Conservation (phyloP, 805 yeast species). For the Jamesozyma rosinii region DNA sequence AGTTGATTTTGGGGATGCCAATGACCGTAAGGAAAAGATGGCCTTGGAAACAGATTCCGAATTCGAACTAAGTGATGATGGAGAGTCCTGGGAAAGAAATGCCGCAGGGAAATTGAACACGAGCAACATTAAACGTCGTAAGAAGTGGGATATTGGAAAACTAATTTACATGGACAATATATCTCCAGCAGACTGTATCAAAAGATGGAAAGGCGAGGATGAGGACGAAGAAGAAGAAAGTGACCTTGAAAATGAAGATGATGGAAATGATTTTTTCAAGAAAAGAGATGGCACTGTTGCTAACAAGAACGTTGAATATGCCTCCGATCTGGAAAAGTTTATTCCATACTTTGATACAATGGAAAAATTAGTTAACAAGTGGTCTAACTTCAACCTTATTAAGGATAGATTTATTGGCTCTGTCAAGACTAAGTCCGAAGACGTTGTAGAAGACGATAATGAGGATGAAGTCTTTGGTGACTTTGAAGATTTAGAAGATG, state of each 20-base stretch:
- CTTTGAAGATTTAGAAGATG: conserved; percentile 39
- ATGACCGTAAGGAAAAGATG: conserved; percentile 29
- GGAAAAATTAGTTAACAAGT: conserved; percentile 25
- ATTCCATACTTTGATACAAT: conserved; percentile 30
- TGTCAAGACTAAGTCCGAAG: conserved; percentile 26
- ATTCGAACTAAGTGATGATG: conserved; percentile 34
- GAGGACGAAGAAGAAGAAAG: conserved; percentile 37
- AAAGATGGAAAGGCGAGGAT: conserved; percentile 58
- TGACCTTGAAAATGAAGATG: conserved; percentile 31
- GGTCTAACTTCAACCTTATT: conserved; percentile 22
- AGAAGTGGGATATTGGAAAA: conserved; percentile 72
- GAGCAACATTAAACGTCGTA: conserved; percentile 38
- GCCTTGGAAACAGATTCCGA: conserved; percentile 48
- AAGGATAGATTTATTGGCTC: conserved; percentile 28
- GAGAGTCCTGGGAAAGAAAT: conserved; percentile 28
- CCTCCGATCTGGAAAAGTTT: conserved; percentile 27
- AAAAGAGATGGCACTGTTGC: conserved; percentile 35
- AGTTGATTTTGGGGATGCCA: conserved; percentile 36
- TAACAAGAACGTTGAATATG: conserved; percentile 6
- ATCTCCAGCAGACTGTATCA: conserved; percentile 61
- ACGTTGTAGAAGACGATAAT: conserved; percentile 30
- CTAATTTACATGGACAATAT: conserved; percentile 71
- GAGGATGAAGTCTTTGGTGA: conserved; percentile 48
- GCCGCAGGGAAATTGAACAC: conserved; percentile 52
- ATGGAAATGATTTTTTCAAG: conserved; percentile 45